phyloP scores from a whole-genome alignment of 2,329 filamentous ascomycete species.

The Scedosporium apiospermum region DNA sequence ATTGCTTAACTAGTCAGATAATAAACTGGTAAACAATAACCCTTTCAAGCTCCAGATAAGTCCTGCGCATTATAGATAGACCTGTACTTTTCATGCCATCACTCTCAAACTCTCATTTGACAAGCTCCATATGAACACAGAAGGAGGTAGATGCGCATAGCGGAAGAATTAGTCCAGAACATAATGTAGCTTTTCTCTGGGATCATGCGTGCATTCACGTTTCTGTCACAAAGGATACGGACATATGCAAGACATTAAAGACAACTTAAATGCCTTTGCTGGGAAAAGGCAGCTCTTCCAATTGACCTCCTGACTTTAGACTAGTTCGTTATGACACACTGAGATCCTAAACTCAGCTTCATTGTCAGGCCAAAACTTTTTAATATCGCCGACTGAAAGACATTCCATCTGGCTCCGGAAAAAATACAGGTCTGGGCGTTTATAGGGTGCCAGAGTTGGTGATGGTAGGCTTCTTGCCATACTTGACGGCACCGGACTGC shows the following conservation, averaged over 20 bases:
- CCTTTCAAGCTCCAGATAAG: neutral
- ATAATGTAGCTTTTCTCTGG: too few relatives aligned
- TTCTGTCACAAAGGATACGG: neutral
- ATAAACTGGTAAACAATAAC: too few relatives aligned
- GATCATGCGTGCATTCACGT: neutral
- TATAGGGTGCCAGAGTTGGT: constrained; percentile 41
- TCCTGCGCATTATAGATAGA: neutral
- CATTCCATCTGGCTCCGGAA: neutral
- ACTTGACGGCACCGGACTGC: constrained; percentile 43
- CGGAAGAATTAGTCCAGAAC: too few relatives aligned
- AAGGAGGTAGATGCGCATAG: too few relatives aligned
- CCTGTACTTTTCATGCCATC: neutral
- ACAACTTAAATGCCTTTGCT: neutral
- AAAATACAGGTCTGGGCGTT: constrained; percentile 12
- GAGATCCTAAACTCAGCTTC: neutral
- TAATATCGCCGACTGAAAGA: neutral
- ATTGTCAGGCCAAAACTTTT: neutral
- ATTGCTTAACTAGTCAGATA: neutral
- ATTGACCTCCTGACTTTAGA: constrained; percentile 1
- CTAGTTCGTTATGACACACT: neutral
- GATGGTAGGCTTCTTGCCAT: constrained; percentile 49
- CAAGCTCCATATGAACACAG: too few relatives aligned
- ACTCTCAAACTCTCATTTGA: too few relatives aligned
- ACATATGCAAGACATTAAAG: neutral
- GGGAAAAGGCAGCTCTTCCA: neutral